Evolutionary conservation across 768 basidiomycete species (phyloP).

Genomic region (Trametes sanguinea): DNA sequence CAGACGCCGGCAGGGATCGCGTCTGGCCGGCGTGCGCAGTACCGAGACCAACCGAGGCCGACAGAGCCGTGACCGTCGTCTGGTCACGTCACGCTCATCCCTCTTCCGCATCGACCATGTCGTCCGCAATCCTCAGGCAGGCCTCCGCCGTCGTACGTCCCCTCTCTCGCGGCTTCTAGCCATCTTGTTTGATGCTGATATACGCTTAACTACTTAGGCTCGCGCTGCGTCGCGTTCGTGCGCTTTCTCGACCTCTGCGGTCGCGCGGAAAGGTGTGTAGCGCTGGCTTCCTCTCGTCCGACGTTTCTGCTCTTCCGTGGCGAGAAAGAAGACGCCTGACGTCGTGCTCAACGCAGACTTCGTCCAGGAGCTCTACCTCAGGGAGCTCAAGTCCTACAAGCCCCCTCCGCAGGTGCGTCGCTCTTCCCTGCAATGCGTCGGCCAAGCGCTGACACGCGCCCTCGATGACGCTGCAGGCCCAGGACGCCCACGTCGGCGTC

Average conservation of each 20-base stretch:
- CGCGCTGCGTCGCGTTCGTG: slow-evolving; percentile 54
- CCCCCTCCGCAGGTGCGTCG: slow-evolving; percentile 64
- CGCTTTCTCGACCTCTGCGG: slow-evolving; percentile 60
- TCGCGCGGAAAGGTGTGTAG: slow-evolving; percentile 63
- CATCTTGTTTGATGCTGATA: neutral
- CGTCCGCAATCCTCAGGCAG: slow-evolving; percentile 61
- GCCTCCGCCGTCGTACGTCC: slow-evolving; percentile 50
- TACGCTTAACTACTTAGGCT: slow-evolving; percentile 39
- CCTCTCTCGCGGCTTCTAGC: slow-evolving; percentile 7
- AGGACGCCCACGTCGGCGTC: slow-evolving; percentile 85
- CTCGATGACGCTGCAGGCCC: slow-evolving; percentile 52
- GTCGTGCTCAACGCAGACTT: slow-evolving; percentile 58
- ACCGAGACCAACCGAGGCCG: slow-evolving; percentile 30
- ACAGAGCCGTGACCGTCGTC: slow-evolving; percentile 21
- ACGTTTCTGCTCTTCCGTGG: neutral
- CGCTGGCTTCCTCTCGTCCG: slow-evolving; percentile 24
- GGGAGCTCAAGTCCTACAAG: slow-evolving; percentile 90
- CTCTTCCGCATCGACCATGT: slow-evolving; percentile 59
- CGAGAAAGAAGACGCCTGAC: slow-evolving; percentile 19
- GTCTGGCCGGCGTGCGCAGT: slow-evolving; percentile 14
- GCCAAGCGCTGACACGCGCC: neutral
- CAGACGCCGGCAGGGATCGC: neutral
- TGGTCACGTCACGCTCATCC: slow-evolving; percentile 45
- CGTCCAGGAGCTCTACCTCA: slow-evolving; percentile 89
- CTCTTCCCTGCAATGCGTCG: neutral